These are phyloP conservation scores for Boletus semigastroideus DNA, from an alignment of 1,284 basidiomycete species.

Conservation along the genomic window DNA sequence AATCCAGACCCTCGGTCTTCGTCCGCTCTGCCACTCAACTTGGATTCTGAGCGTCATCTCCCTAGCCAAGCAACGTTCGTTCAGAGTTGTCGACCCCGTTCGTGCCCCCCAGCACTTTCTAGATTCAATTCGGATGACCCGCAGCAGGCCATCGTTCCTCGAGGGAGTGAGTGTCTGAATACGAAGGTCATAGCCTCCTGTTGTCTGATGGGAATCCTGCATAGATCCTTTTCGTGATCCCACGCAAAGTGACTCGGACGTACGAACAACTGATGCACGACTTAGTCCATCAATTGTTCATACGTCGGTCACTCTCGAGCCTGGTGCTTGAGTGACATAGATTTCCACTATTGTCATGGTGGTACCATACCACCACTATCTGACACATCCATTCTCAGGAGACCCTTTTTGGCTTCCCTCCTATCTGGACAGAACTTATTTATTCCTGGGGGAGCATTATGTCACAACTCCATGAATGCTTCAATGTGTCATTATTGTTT, in stretches of 20 bases:
- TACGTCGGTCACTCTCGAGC: constrained; percentile 13
- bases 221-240: background rate
- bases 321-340: background rate
- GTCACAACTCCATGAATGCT: no score
- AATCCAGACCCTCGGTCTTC: background rate
- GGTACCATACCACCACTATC: background rate
- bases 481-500: no score
- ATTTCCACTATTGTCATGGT: background rate
- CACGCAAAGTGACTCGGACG: background rate
- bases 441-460: no score
- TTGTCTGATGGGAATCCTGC: background rate
- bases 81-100: background rate
- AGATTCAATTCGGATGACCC: background rate
- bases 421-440: background rate
- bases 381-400: background rate
- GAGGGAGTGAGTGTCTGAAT: background rate
- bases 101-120: background rate
- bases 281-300: background rate
- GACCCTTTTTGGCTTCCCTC: background rate
- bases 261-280: constrained; percentile 7
- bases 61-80: background rate
- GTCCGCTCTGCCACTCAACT: background rate
- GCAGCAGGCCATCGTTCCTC: background rate
- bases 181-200: background rate
- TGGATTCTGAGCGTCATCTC: background rate